Evolutionary conservation across 1,284 basidiomycete genomes (phyloP).

Genomic region (Xerocomus minutiporus): DNA sequence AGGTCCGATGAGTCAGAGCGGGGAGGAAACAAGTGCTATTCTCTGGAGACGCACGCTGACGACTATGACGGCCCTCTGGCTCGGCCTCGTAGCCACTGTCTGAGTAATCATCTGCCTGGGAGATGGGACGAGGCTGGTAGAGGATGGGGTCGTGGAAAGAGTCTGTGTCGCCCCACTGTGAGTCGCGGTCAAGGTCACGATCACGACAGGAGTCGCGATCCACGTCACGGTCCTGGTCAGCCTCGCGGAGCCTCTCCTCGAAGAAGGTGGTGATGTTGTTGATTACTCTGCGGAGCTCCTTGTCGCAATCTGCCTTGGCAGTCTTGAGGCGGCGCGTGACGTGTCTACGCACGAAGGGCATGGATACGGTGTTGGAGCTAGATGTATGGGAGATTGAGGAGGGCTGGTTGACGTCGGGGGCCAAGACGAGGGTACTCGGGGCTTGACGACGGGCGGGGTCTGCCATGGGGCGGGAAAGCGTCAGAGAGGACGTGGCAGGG

Average conservation of each 20-base stretch:
- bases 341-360: slow-evolving; percentile 90
- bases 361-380: slow-evolving; percentile 70
- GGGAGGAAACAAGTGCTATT: slow-evolving; percentile 37
- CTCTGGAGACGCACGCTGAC: slow-evolving; percentile 67
- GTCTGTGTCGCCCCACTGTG: slow-evolving; percentile 50
- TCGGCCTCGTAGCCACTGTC: slow-evolving; percentile 79
- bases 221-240: slow-evolving; percentile 57
- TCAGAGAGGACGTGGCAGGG: slow-evolving; percentile 11
- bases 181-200: slow-evolving; percentile 45
- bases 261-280: slow-evolving; percentile 92
- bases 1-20: slow-evolving; percentile 51
- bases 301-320: slow-evolving; percentile 95
- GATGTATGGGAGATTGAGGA: slow-evolving; percentile 43
- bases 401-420: slow-evolving; percentile 54
- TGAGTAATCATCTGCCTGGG: slow-evolving; percentile 64
- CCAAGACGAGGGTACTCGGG: slow-evolving; percentile 73
- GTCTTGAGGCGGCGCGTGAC: slow-evolving; percentile 89
- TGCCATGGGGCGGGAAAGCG: slow-evolving; percentile 11
- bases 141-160: slow-evolving; percentile 56
- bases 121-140: slow-evolving; percentile 50
- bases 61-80: slow-evolving; percentile 62
- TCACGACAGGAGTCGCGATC: slow-evolving; percentile 59
- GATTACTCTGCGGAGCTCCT: slow-evolving; percentile 88
- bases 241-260: slow-evolving; percentile 79
- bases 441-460: slow-evolving; percentile 55